Percentiles rank a stretch among this genome's conserved stretches.
phyloP scores from a whole-genome alignment of 441 rosid genomes.

The Adansonia gregorii region DNA sequence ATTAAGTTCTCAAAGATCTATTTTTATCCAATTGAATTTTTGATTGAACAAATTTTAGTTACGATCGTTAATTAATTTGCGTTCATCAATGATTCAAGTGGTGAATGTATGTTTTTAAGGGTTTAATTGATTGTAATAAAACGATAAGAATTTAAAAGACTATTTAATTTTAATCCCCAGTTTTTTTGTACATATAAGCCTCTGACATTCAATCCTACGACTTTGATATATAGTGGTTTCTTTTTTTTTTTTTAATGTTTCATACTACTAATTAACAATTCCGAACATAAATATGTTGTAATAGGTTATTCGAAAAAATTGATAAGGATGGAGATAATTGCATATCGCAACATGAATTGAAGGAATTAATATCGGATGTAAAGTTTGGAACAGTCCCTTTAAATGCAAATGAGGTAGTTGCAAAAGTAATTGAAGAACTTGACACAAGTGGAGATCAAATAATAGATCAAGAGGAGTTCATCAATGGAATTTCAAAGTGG shows the following conservation, averaged over 20 bases:
- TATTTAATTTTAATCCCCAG: too few species aligned
- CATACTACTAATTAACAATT: background rate
- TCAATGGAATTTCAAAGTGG: conserved; percentile 65
- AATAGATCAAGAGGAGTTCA: conserved; percentile 57
- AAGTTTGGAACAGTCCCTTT: conserved; percentile 75
- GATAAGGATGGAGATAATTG: conserved; percentile 61
- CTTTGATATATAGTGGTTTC: too few species aligned
- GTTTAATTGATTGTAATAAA: too few species aligned
- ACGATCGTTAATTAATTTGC: too few species aligned
- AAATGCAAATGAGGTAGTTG: conserved; percentile 65
- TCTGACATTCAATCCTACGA: too few species aligned
- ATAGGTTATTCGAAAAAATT: conserved; percentile 69
- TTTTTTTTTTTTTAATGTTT: background rate
- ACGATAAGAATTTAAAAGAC: too few species aligned
- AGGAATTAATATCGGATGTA: conserved; percentile 77
- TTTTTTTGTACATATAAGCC: too few species aligned
- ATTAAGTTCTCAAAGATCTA: too few species aligned
- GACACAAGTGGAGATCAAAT: conserved; percentile 51
- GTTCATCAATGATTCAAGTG: too few species aligned
- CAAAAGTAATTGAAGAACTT: conserved; percentile 65
- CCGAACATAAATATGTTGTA: background rate
- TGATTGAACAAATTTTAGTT: too few species aligned
- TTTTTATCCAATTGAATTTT: too few species aligned
- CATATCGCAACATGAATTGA: conserved; percentile 65
- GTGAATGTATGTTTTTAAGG: too few species aligned